Base-by-base conservation (phyloP, 768 basidiomycete genomes). In the Rhodotorula graminis region DNA sequence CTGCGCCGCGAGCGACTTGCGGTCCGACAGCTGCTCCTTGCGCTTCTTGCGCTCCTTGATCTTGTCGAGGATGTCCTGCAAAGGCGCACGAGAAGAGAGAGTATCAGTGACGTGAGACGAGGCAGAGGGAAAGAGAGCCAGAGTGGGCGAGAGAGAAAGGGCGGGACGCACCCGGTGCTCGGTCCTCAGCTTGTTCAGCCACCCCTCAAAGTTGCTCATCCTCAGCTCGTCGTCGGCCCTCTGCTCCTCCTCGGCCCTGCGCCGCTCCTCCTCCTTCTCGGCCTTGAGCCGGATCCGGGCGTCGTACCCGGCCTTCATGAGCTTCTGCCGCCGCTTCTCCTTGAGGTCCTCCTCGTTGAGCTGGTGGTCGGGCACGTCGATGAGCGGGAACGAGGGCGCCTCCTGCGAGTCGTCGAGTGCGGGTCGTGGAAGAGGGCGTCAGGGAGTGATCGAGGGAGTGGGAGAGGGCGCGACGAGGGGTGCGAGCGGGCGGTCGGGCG, bases 1-100 rank as follows among this genome's bases (percentile, higher is more conserved):
- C 81, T 98, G 96, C 0, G 94, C 89, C 27, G 92, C 94, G 21
- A 94, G 92, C 75, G 92, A 93, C 82, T 97, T 96, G 64, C 96
- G 84, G 80, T 99, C 93, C 42, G 85, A 88, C 60, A 98, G 82
- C 23, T 93, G 93, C 69, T 72, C 78, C 56, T 77, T 78, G 57
- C n/a, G 65, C 70, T 78, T 76, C 52, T 87, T 86, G 59, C 96
- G 85, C 31, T 91, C 92, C 78, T 90, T 92, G 82, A 98, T 92
- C 76, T 89, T 88, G 57, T 79, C 84, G 84, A 98, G 92, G 65
- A 95, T 82, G 6, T 84, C 83, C 91, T 94, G 78, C 33, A 33
- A 12, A 44, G 42, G 44, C 44, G 14, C 8, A 5, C 18, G 44
- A 12, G 18, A 12, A 3, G 44, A 12, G 44, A 6, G 44, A 14